Evolutionary conservation across 2,329 filamentous ascomycete species (phyloP), one percentile per base, ranked within the genome.

Genomic region (Chrysoporthe austroafricana): DNA sequence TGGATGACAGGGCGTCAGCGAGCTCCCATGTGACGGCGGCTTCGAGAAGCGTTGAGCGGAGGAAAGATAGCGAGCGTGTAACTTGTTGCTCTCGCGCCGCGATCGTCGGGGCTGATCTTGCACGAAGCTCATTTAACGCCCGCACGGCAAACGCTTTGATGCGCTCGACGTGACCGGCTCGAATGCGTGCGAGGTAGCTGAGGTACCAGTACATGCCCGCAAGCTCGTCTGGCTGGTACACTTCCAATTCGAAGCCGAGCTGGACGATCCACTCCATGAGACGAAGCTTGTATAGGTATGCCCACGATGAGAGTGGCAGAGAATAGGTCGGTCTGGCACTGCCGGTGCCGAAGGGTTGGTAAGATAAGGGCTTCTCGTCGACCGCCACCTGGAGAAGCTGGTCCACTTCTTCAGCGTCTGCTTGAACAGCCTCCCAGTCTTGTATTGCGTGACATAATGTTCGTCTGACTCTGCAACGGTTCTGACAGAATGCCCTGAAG

Each of bases 161-260:
- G 64, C 91, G 86, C 72, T 93, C 90, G 34, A 91, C 80, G 73
- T 97, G 88, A 75, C 88, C 84, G 58, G 88, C 79, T 70, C 91
- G 83, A 66, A 90, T 87, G 75, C 89, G 86, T 74, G 91, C 83
- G 68, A 96, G 81, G 80, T 92, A 87, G 72, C 92, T 87, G 70
- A 97, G 81, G 77, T 97, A 94, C 89, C 91, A 96, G 78, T 98
- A 98, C 91, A 97, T 97, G 34, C 88, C 89, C 0, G 89, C 86
- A 11, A 96, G 84, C 77, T 99, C 96, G 76, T 97, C 91, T 0
- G 89, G 85, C 64, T 95, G 89, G 78, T 98, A 98, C 11, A 97
- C 87, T 56, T 95, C 90, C 14, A 97, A 89, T 78, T 99, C 96
- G 77, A 99, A 98, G 14, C 96, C 96, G 43, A 97, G 88, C 75